Base-by-base conservation (phyloP, 2,329 filamentous ascomycete species). In the Fusarium anguioides region DNA sequence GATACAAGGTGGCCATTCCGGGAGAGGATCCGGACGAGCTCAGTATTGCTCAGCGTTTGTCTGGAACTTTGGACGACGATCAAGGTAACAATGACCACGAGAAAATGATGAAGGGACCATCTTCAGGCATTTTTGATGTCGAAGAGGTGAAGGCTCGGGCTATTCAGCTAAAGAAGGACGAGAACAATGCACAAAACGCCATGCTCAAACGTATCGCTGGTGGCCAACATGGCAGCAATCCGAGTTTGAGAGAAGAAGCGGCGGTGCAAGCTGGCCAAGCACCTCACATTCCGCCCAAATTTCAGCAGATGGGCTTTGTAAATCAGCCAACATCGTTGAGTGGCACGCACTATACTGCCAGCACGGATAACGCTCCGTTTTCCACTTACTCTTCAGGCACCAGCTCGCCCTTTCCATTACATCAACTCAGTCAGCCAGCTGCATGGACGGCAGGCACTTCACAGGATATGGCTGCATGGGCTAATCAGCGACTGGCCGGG, bases 51-150 rank as follows among this genome's bases (percentile, higher is more conserved):
- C 63, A 72, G 33, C 60, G 62, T 6, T 62, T 68, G 56, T 47
- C 64, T 6, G 68, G 69, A 18, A 50, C 68, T 17, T 44, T 71
- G 8, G 70, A 69, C 26, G 67, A 67, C 24, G 60, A 55, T 29
- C 17, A 37, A 44, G 29, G 54, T 11, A 26, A 23, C 15, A 48
- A 44, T 18, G 35, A 14, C 17, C 49, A 37, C 8, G 48, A 52
- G 8, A 37, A 26, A 29, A n/a, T 36, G 42, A 51, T 27, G 27
- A 61, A 33, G 20, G 57, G 53, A 10, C 65, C 65, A 27, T 69
- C 65, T 8, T 58, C 60, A 5, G 65, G 65, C 6, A 53, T 68
- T 11, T 71, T 71, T n/a, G 17, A 53, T 24, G 23, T 45, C 14
- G 26, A 51, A 9, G 21, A 12, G 4, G 60, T 73, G 15, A 46